These are phyloP conservation scores for Aspergillus piperis DNA, from an alignment of 2,329 filamentous ascomycete species.

Conservation along the genomic window DNA sequence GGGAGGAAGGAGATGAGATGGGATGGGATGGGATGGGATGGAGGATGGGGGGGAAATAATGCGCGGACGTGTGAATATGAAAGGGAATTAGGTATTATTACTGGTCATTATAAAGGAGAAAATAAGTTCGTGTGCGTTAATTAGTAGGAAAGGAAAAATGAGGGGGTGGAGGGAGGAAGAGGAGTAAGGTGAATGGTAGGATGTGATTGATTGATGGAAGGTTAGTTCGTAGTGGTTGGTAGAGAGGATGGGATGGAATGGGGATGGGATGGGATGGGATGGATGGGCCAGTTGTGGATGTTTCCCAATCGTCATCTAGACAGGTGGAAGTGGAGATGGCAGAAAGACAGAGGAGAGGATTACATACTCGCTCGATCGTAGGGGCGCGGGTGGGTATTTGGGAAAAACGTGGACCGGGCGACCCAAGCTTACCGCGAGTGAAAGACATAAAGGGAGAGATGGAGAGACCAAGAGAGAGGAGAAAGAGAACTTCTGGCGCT, in stretches of 20 bases:
- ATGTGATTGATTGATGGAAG: conserved; percentile 4
- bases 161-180: conserved; percentile 7
- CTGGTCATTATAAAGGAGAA: neutral
- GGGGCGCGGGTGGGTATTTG: conserved; percentile 11
- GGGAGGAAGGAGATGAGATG: conserved; percentile 3
- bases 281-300: conserved; percentile 12
- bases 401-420: conserved; percentile 19
- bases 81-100: conserved; percentile 2
- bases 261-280: neutral
- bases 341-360: conserved; percentile 22
- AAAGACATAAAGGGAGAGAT: neutral
- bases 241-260: neutral
- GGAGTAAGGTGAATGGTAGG: neutral
- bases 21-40: neutral
- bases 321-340: conserved; percentile 31
- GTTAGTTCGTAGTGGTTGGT: neutral
- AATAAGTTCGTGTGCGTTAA: neutral
- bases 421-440: conserved; percentile 1
- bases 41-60: neutral
- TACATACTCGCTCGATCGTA: conserved; percentile 12
- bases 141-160: neutral
- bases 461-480: too few species aligned
- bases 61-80: conserved; percentile 14
- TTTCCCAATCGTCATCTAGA: conserved; percentile 33
- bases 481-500: neutral